These are phyloP conservation scores for Avicennia marina DNA, from an alignment of 257 asterid genomes.

Conservation along the genomic window DNA sequence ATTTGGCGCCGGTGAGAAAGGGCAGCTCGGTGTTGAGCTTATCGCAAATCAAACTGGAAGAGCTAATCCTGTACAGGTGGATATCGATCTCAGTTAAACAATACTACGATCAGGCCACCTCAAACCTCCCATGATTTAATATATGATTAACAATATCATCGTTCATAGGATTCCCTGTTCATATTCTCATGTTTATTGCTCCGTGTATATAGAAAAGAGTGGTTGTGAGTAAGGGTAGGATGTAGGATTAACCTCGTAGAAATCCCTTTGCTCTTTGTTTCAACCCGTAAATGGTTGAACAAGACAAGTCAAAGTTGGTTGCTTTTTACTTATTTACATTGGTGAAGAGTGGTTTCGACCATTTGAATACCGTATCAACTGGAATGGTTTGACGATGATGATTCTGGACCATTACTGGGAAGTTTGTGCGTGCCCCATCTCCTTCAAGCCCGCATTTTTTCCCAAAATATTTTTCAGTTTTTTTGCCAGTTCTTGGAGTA, in stretches of 20 bases:
- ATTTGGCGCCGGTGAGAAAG: constrained; percentile 95
- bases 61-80: constrained; percentile 72
- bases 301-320: constrained; percentile 16
- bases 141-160: too few relatives aligned
- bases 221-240: constrained; percentile 50
- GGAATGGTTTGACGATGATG: constrained; percentile 3
- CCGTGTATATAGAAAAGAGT: constrained; percentile 38
- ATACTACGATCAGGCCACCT: neutral
- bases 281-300: constrained; percentile 27
- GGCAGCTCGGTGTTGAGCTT: constrained; percentile 91
- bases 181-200: constrained; percentile 28
- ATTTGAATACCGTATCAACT: neutral
- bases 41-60: constrained; percentile 63
- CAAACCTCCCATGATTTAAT: too few relatives aligned
- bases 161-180: constrained; percentile 10
- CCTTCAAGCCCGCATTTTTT: neutral
- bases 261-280: constrained; percentile 39
- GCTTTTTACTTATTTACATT: constrained; percentile 17
- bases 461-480: neutral
- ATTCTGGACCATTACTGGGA: neutral
- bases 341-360: constrained; percentile 17
- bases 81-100: constrained; percentile 59
- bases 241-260: constrained; percentile 35
- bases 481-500: too few relatives aligned
- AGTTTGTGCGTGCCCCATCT: neutral